These are phyloP conservation scores for Leucosporidium yakuticum DNA, from an alignment of 768 basidiomycete genomes.

Conservation along the genomic window DNA sequence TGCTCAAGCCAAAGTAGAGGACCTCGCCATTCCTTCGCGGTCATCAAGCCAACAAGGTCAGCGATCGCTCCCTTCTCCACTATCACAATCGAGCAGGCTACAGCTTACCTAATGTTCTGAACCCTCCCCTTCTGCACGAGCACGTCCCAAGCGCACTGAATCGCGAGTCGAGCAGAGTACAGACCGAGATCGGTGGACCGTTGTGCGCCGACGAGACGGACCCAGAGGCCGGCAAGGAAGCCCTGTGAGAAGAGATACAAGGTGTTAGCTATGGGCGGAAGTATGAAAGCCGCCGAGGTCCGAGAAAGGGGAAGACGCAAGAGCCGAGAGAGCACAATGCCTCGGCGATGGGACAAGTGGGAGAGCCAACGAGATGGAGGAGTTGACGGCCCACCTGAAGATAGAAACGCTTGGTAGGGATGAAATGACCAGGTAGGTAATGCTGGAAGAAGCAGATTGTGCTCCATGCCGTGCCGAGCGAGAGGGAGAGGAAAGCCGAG, in stretches of 20 bases:
- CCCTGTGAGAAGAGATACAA: neutral
- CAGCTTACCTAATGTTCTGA: neutral
- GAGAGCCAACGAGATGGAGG: too few species aligned
- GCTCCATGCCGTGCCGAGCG: constrained; percentile 5
- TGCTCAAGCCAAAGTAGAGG: neutral
- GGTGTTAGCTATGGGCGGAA: too few species aligned
- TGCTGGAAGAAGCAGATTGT: constrained; percentile 9
- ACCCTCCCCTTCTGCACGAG: neutral
- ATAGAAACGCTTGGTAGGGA: constrained; percentile 5
- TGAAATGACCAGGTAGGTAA: neutral
- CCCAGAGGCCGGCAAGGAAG: constrained; percentile 10
- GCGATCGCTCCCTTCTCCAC: too few species aligned
- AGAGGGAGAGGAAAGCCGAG: constrained; percentile 6
- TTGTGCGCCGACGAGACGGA: neutral
- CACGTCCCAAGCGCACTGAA: neutral
- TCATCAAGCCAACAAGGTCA: too few species aligned
- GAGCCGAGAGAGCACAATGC: too few species aligned
- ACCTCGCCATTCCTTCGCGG: neutral
- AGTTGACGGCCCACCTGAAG: neutral
- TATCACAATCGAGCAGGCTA: neutral
- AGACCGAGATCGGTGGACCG: neutral
- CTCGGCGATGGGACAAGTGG: too few species aligned
- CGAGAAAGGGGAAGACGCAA: too few species aligned
- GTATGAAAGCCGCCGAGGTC: too few species aligned
- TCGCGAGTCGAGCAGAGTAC: neutral